These are phyloP conservation scores for Stenogyne calaminthoides DNA, from an alignment of 305 asterid species.

Conservation along the genomic window DNA sequence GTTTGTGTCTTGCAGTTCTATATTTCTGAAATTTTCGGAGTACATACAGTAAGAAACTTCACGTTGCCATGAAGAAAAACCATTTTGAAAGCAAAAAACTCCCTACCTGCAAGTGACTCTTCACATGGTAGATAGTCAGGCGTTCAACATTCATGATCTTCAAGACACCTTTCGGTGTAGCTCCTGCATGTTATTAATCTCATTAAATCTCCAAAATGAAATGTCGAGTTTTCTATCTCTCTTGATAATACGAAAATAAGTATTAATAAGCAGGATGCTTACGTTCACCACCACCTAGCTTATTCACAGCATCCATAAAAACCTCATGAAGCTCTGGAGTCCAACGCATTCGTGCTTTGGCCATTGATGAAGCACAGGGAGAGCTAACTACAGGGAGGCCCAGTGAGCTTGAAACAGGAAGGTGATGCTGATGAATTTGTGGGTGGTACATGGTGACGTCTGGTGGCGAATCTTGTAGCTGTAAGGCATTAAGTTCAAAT, in stretches of 20 bases:
- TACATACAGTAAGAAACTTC: conserved; percentile 25
- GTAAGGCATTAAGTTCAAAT: conserved; percentile 22
- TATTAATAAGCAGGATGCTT: conserved; percentile 31
- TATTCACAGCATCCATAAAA: conserved; percentile 69
- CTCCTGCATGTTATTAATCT: conserved; percentile 41
- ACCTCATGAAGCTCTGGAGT: conserved; percentile 89
- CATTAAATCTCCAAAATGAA: not conserved
- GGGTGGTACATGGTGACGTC: conserved; percentile 27
- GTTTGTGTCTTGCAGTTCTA: conserved; percentile 66
- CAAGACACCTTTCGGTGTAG: conserved; percentile 74
- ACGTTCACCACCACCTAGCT: conserved; percentile 90
- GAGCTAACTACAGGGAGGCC: conserved; percentile 41
- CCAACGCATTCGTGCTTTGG: conserved; percentile 92
- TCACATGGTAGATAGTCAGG: conserved; percentile 70
- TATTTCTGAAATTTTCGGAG: conserved; percentile 53
- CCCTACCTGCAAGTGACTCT: conserved; percentile 74
- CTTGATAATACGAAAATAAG: conserved; percentile 9
- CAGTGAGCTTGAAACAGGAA: conserved; percentile 36
- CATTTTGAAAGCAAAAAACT: conserved; percentile 1
- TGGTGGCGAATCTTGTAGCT: conserved; percentile 50
- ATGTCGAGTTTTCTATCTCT: not conserved
- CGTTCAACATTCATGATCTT: conserved; percentile 68
- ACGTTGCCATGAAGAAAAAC: conserved; percentile 13
- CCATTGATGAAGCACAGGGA: conserved; percentile 45
- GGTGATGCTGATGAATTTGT: conserved; percentile 38